phyloP scores from a whole-genome alignment of 2,329 filamentous ascomycete genomes.

The Fusarium mundagurra region DNA sequence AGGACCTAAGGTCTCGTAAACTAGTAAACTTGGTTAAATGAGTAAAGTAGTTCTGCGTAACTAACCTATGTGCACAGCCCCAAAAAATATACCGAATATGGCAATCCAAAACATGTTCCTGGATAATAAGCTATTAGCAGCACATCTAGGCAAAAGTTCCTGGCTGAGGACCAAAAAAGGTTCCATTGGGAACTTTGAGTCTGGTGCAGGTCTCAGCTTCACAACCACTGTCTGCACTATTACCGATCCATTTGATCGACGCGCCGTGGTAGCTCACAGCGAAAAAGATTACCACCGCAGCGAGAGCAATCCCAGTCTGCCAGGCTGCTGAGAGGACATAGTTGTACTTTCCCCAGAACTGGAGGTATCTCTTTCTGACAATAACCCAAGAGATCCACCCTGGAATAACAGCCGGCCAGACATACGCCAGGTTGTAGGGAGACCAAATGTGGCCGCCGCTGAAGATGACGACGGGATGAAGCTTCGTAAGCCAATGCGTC shows the following conservation, averaged over 20 bases:
- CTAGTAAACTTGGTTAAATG: no score
- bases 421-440: constrained; percentile 58
- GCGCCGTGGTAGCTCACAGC: constrained; percentile 52
- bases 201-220: constrained; percentile 38
- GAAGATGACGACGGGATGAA: constrained; percentile 57
- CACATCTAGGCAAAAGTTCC: constrained; percentile 28
- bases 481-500: constrained; percentile 50
- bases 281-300: constrained; percentile 62
- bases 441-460: constrained; percentile 54
- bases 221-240: constrained; percentile 44
- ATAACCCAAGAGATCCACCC: constrained; percentile 60
- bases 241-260: constrained; percentile 58
- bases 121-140: no score
- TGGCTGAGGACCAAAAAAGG: constrained; percentile 44
- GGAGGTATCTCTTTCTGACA: constrained; percentile 54
- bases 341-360: constrained; percentile 61
- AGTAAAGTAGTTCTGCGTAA: no score
- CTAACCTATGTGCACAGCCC: no score
- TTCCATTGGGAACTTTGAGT: constrained; percentile 39
- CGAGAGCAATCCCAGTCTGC: constrained; percentile 56
- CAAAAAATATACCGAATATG: no score
- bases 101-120: no score
- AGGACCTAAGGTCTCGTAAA: no score
- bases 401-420: constrained; percentile 58
- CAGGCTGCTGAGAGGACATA: constrained; percentile 60